Evolutionary conservation across 352 stramenopile genomes (phyloP).

Genomic region (Phytopythium mirpurense): DNA sequence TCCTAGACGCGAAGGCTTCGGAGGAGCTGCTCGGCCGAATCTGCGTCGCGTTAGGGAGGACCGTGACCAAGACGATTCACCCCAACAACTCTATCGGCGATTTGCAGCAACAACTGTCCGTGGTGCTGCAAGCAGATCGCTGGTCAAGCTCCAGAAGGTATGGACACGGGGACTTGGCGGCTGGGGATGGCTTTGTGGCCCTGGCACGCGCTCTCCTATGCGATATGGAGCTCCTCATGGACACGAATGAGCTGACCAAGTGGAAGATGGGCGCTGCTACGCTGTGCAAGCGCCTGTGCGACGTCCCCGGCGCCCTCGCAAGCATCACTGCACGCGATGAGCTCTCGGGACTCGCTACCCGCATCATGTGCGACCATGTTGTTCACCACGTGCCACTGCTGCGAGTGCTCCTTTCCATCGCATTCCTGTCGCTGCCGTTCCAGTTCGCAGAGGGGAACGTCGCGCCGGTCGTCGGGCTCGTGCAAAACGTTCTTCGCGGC

Average conservation of each 20-base stretch:
- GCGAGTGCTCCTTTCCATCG: conserved; percentile 38
- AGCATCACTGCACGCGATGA: neutral
- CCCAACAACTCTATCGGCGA: neutral
- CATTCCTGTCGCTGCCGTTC: conserved; percentile 2
- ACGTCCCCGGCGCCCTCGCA: conserved; percentile 8
- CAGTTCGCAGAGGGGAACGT: neutral
- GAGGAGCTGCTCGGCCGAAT: conserved; percentile 40
- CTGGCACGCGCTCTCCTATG: conserved; percentile 28
- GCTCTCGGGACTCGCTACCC: conserved; percentile 29
- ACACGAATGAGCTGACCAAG: conserved; percentile 32
- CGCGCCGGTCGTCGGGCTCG: neutral
- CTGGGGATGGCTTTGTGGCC: conserved; percentile 15
- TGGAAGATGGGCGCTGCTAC: conserved; percentile 29
- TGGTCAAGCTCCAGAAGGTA: neutral
- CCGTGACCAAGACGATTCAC: conserved; percentile 18
- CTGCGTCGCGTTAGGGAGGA: conserved; percentile 29
- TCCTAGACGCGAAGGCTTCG: conserved; percentile 32
- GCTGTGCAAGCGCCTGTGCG: conserved; percentile 37
- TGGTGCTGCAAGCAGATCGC: neutral
- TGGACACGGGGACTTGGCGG: neutral
- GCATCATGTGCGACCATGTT: conserved; percentile 58
- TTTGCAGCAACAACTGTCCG: neutral
- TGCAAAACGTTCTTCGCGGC: neutral
- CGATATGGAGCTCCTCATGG: conserved; percentile 28
- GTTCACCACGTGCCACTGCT: conserved; percentile 57